These are phyloP conservation scores for Auricularia heimuer DNA, from an alignment of 768 basidiomycete species.

Conservation along the genomic window DNA sequence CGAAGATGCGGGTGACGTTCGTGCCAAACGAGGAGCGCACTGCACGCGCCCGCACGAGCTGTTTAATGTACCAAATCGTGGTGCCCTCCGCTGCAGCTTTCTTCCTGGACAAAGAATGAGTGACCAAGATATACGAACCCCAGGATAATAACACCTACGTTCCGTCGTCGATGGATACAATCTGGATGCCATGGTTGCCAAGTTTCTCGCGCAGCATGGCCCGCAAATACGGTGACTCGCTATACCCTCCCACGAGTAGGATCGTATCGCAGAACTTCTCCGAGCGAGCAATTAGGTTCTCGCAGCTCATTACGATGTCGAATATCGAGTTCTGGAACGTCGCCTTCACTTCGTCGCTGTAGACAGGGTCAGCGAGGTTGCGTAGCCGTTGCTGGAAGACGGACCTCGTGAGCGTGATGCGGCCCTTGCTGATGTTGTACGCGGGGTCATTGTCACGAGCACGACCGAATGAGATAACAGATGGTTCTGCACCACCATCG, in stretches of 20 bases:
- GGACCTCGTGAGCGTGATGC: neutral
- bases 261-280: neutral
- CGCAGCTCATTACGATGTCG: neutral
- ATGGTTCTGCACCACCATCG: conserved; percentile 2
- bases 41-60: conserved; percentile 2
- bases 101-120: neutral
- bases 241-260: neutral
- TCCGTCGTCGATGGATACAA: neutral
- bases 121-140: too few relatives aligned
- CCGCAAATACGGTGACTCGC: neutral
- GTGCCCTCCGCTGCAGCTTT: conserved; percentile 4
- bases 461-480: conserved; percentile 4
- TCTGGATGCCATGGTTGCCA: neutral
- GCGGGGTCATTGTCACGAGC: conserved; percentile 7
- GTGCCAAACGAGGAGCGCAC: conserved; percentile 1
- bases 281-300: neutral
- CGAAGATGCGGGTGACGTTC: neutral
- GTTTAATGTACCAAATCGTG: conserved; percentile 1
- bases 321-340: neutral
- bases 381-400: neutral
- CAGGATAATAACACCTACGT: neutral
- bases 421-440: conserved; percentile 4
- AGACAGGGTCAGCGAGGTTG: neutral
- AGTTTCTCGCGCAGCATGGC: neutral
- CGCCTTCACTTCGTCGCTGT: neutral